Evolutionary conservation across 768 basidiomycete species (phyloP), one percentile per base, ranked within the genome.

Genomic region (Agaricus sinodeliciosus): DNA sequence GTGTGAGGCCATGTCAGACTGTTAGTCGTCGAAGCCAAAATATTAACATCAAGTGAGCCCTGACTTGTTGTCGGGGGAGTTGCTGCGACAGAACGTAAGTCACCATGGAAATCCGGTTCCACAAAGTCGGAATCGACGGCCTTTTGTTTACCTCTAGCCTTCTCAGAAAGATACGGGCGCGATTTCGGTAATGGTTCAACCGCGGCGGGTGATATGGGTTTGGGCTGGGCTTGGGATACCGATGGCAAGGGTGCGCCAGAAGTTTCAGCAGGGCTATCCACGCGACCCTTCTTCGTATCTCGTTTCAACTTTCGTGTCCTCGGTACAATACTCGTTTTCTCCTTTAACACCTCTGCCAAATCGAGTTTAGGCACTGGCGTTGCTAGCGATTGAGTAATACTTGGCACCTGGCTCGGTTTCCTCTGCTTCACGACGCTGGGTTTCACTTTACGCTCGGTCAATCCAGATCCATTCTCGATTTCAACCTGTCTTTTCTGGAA

Each of bases 141-240:
- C 39, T 47, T 53, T 22, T 41, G 51, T n/a, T 53, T 53, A 3
- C 51, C 51, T 15, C 27, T 44, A 19, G 51, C 51, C 27, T 53
- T 53, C n/a, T 53, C 51, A 22, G 51, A 53, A 4, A 53, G 51
- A 18, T 40, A 35, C 13, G 6, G 39, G 4, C 16, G 45, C 5
- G 37, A 18, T 16, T 46, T 16, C 12, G 12, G n/a, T 41, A 1
- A 25, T 16, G 9, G 40, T 12, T 9, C 40, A 37, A 26, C 12
- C 16, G 9, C n/a, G 26, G 28, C 26, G 9, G n/a, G 16, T 9
- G 44, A 34, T 8, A 2, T 6, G 13, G 16, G 27, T 15, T 22
- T 37, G 41, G 8, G 31, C 7, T 35, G 45, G 16, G 16, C 9
- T 34, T 16, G 45, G 31, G 28, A 16, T 31, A 8, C n/a, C 26